Conservation (phyloP, 495 filamentous ascomycete species). For the Melanomma pulvis-pyrius region DNA sequence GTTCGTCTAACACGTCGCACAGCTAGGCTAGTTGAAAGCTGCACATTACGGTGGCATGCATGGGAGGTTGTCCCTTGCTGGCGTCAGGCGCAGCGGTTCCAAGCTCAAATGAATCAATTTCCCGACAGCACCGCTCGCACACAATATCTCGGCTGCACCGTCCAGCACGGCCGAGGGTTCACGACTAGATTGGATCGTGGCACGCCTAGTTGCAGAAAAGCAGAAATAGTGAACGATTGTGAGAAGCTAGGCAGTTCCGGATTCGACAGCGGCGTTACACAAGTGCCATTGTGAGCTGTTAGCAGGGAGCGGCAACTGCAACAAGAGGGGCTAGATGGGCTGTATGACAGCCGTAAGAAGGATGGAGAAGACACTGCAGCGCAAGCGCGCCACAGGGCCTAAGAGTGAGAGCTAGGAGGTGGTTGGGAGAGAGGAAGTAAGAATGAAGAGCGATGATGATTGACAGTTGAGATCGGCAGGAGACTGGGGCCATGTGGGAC, state of each 20-base stretch:
- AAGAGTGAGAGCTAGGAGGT: background rate
- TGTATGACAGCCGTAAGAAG: conserved; percentile 1
- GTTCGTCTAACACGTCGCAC: conserved; percentile 19
- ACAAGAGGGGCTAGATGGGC: background rate
- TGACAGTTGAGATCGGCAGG: background rate
- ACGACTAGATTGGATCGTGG: background rate
- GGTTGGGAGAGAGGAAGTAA: background rate
- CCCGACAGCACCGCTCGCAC: conserved; percentile 4
- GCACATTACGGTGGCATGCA: conserved; percentile 22
- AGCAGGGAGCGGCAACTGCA: background rate
- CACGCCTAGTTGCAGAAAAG: background rate
- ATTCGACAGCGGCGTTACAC: background rate
- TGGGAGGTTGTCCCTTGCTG: conserved; percentile 24
- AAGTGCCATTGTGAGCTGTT: background rate
- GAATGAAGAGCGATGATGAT: background rate
- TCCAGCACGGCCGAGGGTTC: background rate
- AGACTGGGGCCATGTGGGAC: no score
- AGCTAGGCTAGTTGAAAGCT: conserved; percentile 8
- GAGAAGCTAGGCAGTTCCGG: background rate
- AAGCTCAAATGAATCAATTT: conserved; percentile 15
- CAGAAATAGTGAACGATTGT: background rate
- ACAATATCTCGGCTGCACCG: background rate
- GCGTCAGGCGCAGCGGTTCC: background rate
- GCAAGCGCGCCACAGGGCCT: background rate
- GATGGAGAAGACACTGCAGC: background rate